Base-by-base conservation (phyloP, 306 rosid genomes). In the Mimosa bimucronata region DNA sequence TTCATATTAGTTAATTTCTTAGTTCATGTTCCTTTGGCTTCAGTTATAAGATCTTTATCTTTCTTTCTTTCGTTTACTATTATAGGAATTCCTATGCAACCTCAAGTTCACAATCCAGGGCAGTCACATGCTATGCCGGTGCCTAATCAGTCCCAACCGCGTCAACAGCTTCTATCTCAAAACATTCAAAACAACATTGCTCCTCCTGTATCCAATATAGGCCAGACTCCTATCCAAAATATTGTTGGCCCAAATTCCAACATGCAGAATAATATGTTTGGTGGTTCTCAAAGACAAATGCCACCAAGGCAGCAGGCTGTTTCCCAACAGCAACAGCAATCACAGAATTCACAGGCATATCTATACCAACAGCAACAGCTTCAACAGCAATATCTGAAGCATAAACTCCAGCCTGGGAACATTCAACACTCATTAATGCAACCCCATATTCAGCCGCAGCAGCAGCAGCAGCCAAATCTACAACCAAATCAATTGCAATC, bases 401-500 rank as follows among this genome's bases (percentile, higher is more conserved):
- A 86, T 1, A 92, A 90, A 76, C 60, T 80, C 55, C 89, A 80
- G 77, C 83, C 55, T 2, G 74, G 74, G 37, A 69, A 69, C 31
- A 69, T 23, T 15, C 74, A 69, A 69, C 74, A 69, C 34, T 14
- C 74, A 41, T 34, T 21, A 6, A 69, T 91, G 83, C 93, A 81
- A 52, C 21, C 92, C 79, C 95, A 90, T 75, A 85, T 91, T 31
- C 94, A 89, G 67, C 93, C 84, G 8, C 94, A 90, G 52, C 48
- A 67, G 4, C 72, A 67, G 5, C 94, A 85, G 58, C 90, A 83
- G 76, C 98, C 89, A 69, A 95, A 85, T 84, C 86, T 90, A 48
- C 97, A 90, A 78, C 84, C 94, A 52, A 87, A 79, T 79, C 98
- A 92, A 81, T 73, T 92, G 83, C 97, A 87, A 83, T 83, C 94